These are phyloP conservation scores for Geotrichum restrictum DNA, from an alignment of 1,139 yeast genomes.

Conservation along the genomic window DNA sequence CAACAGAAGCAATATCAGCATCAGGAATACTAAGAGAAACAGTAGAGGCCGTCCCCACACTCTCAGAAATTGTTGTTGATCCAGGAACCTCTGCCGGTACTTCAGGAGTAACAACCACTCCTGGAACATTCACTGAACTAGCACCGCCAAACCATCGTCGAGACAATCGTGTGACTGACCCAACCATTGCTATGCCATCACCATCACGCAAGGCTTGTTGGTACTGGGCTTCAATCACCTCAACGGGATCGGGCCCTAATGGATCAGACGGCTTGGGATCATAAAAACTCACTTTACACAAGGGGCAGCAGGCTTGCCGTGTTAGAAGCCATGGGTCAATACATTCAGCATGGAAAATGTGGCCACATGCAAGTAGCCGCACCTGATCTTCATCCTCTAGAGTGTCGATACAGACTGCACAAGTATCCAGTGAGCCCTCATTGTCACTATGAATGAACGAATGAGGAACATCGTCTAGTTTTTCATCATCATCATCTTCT, in stretches of 20 bases:
- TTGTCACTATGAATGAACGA: neutral
- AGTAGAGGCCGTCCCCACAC: no score
- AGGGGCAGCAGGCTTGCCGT: constrained; percentile 78
- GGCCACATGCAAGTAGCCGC: constrained; percentile 75
- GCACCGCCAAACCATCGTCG: no score
- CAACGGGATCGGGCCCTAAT: constrained; percentile 20
- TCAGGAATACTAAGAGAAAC: no score
- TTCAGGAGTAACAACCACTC: no score
- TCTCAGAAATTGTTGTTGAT: no score
- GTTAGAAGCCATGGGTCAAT: constrained; percentile 78
- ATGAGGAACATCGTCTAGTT: constrained; percentile 13
- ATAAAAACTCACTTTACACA: constrained; percentile 54
- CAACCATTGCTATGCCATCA: no score
- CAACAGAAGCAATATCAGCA: no score
- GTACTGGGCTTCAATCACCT: constrained; percentile 11
- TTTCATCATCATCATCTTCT: neutral
- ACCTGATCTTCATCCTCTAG: constrained; percentile 62
- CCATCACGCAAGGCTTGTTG: neutral
- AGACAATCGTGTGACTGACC: no score
- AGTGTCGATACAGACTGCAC: constrained; percentile 74
- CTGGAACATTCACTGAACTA: neutral
- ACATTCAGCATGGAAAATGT: constrained; percentile 76
- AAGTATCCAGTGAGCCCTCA: constrained; percentile 46
- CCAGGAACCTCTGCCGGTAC: no score
- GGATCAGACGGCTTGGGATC: constrained; percentile 29